phyloP scores from a whole-genome alignment of 2,329 filamentous ascomycete species.

The Helicocarpus griseus region DNA sequence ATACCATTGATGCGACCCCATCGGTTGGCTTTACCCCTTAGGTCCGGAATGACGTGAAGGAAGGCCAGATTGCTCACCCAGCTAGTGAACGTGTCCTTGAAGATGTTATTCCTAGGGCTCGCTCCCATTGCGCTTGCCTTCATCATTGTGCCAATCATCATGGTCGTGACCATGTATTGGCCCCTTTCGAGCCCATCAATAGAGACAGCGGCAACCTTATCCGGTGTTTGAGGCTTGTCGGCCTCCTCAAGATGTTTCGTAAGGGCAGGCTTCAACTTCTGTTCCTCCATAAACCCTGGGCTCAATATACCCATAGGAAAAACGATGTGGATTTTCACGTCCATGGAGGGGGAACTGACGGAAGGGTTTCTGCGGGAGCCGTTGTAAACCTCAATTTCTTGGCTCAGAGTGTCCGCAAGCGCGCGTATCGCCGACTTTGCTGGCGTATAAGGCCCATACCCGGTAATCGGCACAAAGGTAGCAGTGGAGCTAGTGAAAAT shows the following conservation, averaged over 20 bases:
- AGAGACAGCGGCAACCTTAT: conserved; percentile 61
- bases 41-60: conserved; percentile 48
- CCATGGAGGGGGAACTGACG: conserved; percentile 42
- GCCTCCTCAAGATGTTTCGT: conserved; percentile 70
- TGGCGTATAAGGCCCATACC: conserved; percentile 76
- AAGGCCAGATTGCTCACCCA: conserved; percentile 46
- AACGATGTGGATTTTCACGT: conserved; percentile 71
- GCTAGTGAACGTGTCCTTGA: conserved; percentile 46
- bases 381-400: conserved; percentile 81
- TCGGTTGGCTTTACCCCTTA: conserved; percentile 46
- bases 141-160: conserved; percentile 62
- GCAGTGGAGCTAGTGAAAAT: conserved; percentile 75
- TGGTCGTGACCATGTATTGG: conserved; percentile 68
- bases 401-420: conserved; percentile 70
- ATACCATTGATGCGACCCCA: conserved; percentile 49
- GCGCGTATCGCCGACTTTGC: conserved; percentile 77
- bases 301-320: conserved; percentile 75
- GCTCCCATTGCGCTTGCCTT: conserved; percentile 47
- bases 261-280: conserved; percentile 67
- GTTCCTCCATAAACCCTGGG: conserved; percentile 66
- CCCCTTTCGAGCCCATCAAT: conserved; percentile 71
- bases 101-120: conserved; percentile 43
- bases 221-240: conserved; percentile 70
- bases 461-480: conserved; percentile 66
- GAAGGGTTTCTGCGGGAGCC: conserved; percentile 41